These are phyloP conservation scores for Thielaviopsis populi DNA, from an alignment of 2,329 filamentous ascomycete genomes.

Conservation along the genomic window DNA sequence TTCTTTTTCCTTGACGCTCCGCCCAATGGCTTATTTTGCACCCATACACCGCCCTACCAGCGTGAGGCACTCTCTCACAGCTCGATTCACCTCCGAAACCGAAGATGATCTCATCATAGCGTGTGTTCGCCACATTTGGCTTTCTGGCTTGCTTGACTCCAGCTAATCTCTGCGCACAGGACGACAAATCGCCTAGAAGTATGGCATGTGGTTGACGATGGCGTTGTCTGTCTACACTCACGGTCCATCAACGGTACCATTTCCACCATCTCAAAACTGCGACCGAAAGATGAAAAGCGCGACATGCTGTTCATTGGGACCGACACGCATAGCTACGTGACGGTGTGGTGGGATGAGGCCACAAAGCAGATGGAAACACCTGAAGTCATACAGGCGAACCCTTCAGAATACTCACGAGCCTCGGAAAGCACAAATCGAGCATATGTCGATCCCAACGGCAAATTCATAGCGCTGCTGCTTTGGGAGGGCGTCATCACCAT, in stretches of 20 bases:
- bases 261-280: slow-evolving; percentile 67
- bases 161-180: slow-evolving; percentile 31
- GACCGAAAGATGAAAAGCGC: slow-evolving; percentile 55
- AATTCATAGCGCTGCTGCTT: slow-evolving; percentile 41
- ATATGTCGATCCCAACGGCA: slow-evolving; percentile 65
- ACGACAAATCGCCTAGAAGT: slow-evolving; percentile 79
- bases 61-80: slow-evolving; percentile 72
- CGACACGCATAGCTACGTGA: slow-evolving; percentile 81
- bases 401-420: slow-evolving; percentile 52
- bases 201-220: slow-evolving; percentile 53
- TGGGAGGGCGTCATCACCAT: slow-evolving; percentile 47
- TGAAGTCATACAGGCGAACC: slow-evolving; percentile 36
- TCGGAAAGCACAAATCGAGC: slow-evolving; percentile 72
- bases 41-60: slow-evolving; percentile 88
- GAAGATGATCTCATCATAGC: slow-evolving; percentile 76
- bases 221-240: slow-evolving; percentile 49
- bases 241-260: slow-evolving; percentile 73
- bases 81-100: slow-evolving; percentile 57
- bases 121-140: slow-evolving; percentile 31
- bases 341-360: slow-evolving; percentile 61
- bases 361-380: slow-evolving; percentile 36
- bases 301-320: slow-evolving; percentile 90
- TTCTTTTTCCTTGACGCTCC: neutral
- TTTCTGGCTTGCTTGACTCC: neutral
- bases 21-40: slow-evolving; percentile 76